phyloP scores from a whole-genome alignment of 345 rosid species.

The Rubroshorea leprosula region DNA sequence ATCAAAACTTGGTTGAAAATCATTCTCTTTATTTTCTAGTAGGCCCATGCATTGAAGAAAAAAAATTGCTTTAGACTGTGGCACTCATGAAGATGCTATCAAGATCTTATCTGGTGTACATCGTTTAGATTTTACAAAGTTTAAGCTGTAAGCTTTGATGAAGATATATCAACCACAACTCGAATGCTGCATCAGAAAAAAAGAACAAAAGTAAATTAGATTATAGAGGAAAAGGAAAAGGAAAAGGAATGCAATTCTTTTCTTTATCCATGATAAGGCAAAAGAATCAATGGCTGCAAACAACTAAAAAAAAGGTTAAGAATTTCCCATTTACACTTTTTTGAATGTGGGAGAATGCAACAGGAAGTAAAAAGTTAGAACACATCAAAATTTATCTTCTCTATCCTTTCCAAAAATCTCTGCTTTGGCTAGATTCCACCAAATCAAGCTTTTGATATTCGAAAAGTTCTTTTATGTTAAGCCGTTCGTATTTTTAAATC shows the following conservation, averaged over 20 bases:
- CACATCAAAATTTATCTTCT: slow-evolving; percentile 3
- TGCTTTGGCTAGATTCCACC: neutral
- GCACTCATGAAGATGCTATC: no score
- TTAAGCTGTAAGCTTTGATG: neutral
- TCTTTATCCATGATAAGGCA: slow-evolving; percentile 28
- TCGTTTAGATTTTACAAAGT: neutral
- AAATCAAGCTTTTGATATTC: neutral
- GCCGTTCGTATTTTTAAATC: no score
- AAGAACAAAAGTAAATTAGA: slow-evolving; percentile 13
- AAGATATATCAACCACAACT: no score
- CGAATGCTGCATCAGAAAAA: slow-evolving; percentile 8
- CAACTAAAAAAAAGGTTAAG: slow-evolving; percentile 15
- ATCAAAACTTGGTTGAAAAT: no score
- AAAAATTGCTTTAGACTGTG: no score
- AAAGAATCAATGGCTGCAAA: slow-evolving; percentile 19
- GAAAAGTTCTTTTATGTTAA: no score
- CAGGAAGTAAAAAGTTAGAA: slow-evolving; percentile 2
- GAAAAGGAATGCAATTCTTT: slow-evolving; percentile 37
- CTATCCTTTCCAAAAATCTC: neutral
- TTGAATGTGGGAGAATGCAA: slow-evolving; percentile 9
- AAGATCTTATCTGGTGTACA: neutral
- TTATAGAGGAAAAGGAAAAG: slow-evolving; percentile 14
- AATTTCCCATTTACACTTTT: slow-evolving; percentile 17
- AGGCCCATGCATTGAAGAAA: no score
- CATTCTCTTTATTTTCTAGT: no score